These are phyloP conservation scores for Cupressus sempervirens DNA, from an alignment of 75 land plant species.

Conservation along the genomic window DNA sequence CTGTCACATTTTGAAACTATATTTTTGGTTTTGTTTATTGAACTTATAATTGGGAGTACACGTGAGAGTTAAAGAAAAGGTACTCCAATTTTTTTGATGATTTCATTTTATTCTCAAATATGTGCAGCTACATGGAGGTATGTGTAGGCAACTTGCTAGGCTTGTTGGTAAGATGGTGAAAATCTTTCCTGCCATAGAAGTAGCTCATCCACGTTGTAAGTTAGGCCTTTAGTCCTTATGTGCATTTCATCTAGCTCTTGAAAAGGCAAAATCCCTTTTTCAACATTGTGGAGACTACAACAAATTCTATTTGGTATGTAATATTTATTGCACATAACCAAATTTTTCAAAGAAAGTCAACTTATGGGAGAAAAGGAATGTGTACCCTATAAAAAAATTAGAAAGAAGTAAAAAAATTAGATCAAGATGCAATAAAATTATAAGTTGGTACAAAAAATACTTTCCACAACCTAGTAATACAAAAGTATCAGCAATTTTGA, in stretches of 20 bases:
- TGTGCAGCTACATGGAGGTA: conserved; percentile 75
- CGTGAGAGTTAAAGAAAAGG: neutral
- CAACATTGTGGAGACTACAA: conserved; percentile 80
- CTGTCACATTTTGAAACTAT: too few relatives aligned
- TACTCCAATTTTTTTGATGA: neutral
- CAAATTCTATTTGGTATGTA: conserved; percentile 13
- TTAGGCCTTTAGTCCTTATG: conserved; percentile 79
- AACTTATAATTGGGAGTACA: neutral
- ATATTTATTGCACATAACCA: too few relatives aligned
- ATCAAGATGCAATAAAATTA: too few relatives aligned
- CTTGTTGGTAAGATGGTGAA: conserved; percentile 44
- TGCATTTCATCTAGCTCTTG: conserved; percentile 74
- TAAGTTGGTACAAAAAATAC: too few relatives aligned
- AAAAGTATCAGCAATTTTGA: conserved; percentile 8
- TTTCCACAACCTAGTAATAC: too few relatives aligned
- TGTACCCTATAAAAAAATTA: too few relatives aligned
- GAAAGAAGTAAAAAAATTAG: too few relatives aligned
- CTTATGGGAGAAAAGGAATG: too few relatives aligned
- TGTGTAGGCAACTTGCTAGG: conserved; percentile 52
- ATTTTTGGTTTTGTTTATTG: neutral
- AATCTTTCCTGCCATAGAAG: conserved; percentile 68
- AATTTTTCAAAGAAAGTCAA: too few relatives aligned
- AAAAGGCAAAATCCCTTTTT: conserved; percentile 70
- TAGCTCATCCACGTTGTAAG: conserved; percentile 59
- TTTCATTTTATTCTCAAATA: neutral